These are phyloP conservation scores for Globisporangium sylvaticum DNA, from an alignment of 352 stramenopile species.

Conservation along the genomic window DNA sequence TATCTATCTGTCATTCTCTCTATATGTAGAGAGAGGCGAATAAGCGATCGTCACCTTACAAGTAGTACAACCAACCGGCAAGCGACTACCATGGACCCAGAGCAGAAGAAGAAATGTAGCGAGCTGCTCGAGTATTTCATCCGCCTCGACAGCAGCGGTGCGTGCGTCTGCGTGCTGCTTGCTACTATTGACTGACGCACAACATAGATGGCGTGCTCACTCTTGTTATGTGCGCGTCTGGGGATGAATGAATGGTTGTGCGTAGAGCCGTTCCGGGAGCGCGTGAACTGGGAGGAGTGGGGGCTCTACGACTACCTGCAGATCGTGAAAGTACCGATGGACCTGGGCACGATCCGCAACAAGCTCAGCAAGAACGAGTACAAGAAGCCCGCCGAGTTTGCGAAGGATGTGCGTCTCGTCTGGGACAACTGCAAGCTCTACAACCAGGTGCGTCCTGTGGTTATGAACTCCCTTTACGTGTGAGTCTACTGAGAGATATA, in stretches of 20 bases:
- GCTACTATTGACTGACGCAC: not conserved
- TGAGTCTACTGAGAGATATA: not conserved
- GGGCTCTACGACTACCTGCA: slow-evolving; percentile 89
- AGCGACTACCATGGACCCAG: slow-evolving; percentile 59
- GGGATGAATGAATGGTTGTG: not conserved
- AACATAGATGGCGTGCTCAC: not conserved
- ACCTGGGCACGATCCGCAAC: slow-evolving; percentile 83
- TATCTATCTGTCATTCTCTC: not conserved
- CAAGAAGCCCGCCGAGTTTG: slow-evolving; percentile 82
- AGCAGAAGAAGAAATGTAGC: slow-evolving; percentile 78
- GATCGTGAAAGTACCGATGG: slow-evolving; percentile 90
- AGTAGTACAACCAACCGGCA: too few species aligned
- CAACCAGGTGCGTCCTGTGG: slow-evolving; percentile 41
- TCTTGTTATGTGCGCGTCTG: not conserved
- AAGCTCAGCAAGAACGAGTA: slow-evolving; percentile 83
- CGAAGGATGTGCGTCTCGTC: slow-evolving; percentile 77
- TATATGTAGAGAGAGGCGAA: not conserved
- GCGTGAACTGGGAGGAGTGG: slow-evolving; percentile 89
- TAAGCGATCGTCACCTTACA: too few species aligned
- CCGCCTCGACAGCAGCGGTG: slow-evolving; percentile 73
- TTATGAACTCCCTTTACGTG: not conserved
- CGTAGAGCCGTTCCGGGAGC: slow-evolving; percentile 77
- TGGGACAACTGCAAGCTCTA: slow-evolving; percentile 88
- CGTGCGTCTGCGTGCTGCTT: not conserved
- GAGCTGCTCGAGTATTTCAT: slow-evolving; percentile 82